phyloP scores from a whole-genome alignment of 768 basidiomycete species.

The Favolaschia claudopus region DNA sequence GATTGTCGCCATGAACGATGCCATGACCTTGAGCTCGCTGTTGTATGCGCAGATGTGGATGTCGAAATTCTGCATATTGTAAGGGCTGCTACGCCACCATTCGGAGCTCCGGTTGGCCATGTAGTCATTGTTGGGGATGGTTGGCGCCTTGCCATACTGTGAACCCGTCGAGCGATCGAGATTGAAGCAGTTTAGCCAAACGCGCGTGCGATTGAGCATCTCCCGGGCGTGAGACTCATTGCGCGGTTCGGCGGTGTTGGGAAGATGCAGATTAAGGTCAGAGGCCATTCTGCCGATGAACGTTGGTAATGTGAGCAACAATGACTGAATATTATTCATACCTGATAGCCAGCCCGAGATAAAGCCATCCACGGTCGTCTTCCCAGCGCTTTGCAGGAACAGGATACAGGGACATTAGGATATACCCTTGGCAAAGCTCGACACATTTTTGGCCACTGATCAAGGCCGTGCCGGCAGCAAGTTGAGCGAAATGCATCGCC shows the following conservation, averaged over 20 bases:
- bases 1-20: conserved; percentile 65
- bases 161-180: conserved; percentile 88
- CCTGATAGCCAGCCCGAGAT: conserved; percentile 90
- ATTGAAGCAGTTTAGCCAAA: conserved; percentile 92
- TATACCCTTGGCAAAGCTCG: conserved; percentile 86
- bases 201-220: conserved; percentile 87
- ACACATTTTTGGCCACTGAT: conserved; percentile 82
- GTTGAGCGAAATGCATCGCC: conserved; percentile 77
- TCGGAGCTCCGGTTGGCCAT: conserved; percentile 69
- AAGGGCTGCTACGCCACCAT: conserved; percentile 75
- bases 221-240: conserved; percentile 87
- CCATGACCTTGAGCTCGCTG: conserved; percentile 71
- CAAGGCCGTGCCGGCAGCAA: conserved; percentile 79
- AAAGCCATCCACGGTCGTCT: conserved; percentile 90
- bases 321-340: conserved; percentile 35
- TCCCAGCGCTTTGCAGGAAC: conserved; percentile 84
- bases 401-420: conserved; percentile 78
- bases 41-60: conserved; percentile 84
- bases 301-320: conserved; percentile 3
- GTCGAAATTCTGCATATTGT: conserved; percentile 78
- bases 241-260: conserved; percentile 71
- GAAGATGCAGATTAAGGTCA: conserved; percentile 88
- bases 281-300: conserved; percentile 72
- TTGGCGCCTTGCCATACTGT: conserved; percentile 88
- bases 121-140: conserved; percentile 80